Percentiles rank a stretch among this genome's conserved stretches.
These are phyloP conservation scores for Circinella minor DNA, from an alignment of 371 early-diverging fungal species.

Conservation along the genomic window DNA sequence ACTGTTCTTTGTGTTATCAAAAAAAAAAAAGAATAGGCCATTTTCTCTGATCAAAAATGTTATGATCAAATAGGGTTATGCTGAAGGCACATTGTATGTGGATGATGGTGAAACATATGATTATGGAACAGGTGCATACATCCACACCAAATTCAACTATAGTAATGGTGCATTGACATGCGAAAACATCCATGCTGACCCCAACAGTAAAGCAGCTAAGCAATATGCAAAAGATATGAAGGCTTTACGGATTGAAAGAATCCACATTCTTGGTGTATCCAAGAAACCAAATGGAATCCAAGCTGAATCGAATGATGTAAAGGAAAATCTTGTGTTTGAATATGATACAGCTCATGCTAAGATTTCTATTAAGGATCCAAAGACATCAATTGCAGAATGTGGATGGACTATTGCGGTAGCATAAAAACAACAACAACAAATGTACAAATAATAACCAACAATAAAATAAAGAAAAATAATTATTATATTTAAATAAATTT, in stretches of 20 bases:
- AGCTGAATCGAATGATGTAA: conserved; percentile 13
- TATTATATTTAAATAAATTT: background rate
- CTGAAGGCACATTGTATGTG: conserved; percentile 79
- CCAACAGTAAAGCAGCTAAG: conserved; percentile 19
- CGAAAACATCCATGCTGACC: conserved; percentile 29
- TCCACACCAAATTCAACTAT: conserved; percentile 56
- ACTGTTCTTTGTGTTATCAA: no score
- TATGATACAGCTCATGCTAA: conserved; percentile 31
- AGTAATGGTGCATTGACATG: conserved; percentile 31
- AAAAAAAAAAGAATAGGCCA: background rate
- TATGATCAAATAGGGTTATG: conserved; percentile 52
- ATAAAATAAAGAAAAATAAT: background rate
- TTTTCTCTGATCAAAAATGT: background rate
- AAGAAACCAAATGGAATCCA: conserved; percentile 27
- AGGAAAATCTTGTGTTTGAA: conserved; percentile 17
- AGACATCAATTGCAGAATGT: conserved; percentile 56
- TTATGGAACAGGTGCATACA: conserved; percentile 67
- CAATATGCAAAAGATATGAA: conserved; percentile 31
- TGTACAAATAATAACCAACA: background rate
- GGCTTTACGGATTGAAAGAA: conserved; percentile 46
- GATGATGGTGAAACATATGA: conserved; percentile 92
- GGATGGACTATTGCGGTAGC: conserved; percentile 54
- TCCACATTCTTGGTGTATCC: conserved; percentile 44
- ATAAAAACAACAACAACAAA: background rate
- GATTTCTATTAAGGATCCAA: conserved; percentile 71